phyloP scores from a whole-genome alignment of 139 green algal genomes.

The Desmodesmus armatus region DNA sequence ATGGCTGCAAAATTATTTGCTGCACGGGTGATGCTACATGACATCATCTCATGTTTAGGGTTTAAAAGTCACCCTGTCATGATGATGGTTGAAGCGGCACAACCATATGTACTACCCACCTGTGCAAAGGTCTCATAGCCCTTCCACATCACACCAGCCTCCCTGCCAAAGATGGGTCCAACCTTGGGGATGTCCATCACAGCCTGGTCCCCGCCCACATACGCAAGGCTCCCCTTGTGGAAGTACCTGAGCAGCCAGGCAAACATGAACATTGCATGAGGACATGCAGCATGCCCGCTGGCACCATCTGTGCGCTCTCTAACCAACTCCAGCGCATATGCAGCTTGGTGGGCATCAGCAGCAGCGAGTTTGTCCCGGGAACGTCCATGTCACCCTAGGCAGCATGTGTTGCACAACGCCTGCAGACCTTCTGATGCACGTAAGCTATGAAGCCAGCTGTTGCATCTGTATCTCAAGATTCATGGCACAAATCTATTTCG shows the following conservation, averaged over 20 bases:
- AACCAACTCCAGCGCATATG: no score
- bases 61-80: no score
- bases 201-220: conserved; percentile 88
- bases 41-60: no score
- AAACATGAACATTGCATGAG: not conserved
- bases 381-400: no score
- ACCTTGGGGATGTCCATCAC: conserved; percentile 91
- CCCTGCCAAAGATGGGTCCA: conserved; percentile 71
- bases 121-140: conserved; percentile 47
- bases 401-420: no score
- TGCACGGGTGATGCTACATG: no score
- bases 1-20: no score
- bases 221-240: conserved; percentile 86
- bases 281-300: not conserved
- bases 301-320: no score
- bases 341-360: no score
- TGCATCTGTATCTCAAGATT: not conserved
- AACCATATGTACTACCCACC: no score
- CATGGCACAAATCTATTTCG: not conserved
- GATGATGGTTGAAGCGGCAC: not conserved
- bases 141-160: conserved; percentile 86
- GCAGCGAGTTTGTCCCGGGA: no score
- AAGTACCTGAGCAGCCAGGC: conserved; percentile 49
- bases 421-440: not conserved
- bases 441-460: not conserved